Evolutionary conservation across 305 asterid species (phyloP).

Genomic region (Petunia hybrid): DNA sequence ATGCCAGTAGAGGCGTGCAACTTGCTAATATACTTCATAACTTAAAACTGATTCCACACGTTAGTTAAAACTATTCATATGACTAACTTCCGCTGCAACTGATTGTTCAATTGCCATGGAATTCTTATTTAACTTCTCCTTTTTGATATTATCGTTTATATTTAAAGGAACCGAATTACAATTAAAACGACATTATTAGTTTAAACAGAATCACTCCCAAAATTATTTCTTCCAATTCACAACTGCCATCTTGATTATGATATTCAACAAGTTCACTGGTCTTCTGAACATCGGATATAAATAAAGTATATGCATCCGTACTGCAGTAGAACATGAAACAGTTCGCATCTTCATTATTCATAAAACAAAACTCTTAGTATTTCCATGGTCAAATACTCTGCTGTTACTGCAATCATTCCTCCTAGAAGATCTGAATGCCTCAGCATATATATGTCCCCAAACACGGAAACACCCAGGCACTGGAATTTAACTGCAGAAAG

Average conservation of each 20-base stretch:
- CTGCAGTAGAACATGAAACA: no score
- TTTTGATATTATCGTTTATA: no score
- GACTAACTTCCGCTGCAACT: no score
- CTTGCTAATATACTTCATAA: no score
- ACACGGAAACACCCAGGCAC: not conserved
- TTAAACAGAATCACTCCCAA: not conserved
- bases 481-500: not conserved
- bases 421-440: not conserved
- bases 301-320: not conserved
- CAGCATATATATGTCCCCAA: not conserved
- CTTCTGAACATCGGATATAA: not conserved
- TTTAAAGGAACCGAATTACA: no score
- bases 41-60: no score
- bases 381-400: not conserved
- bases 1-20: no score
- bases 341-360: not conserved
- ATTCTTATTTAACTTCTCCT: no score
- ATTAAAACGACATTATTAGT: no score
- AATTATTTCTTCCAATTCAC: not conserved
- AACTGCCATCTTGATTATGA: not conserved
- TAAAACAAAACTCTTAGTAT: not conserved
- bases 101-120: no score
- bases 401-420: not conserved
- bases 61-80: no score
- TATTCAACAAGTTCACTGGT: not conserved